These are phyloP conservation scores for Colletotrichum euphorbiae DNA, from an alignment of 2,329 filamentous ascomycete genomes.

Conservation along the genomic window DNA sequence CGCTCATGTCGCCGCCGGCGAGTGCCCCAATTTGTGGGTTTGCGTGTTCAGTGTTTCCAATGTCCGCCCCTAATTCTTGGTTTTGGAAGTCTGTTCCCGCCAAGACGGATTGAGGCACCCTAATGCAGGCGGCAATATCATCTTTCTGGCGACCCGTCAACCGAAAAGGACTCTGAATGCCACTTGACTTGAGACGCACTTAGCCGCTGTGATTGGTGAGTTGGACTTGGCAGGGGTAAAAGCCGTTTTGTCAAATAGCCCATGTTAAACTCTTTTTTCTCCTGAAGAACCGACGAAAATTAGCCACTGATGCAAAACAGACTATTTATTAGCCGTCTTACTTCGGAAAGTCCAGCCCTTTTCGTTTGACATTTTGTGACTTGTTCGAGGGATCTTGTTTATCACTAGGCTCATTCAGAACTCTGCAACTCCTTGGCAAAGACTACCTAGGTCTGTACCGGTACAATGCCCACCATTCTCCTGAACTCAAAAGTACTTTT, in stretches of 20 bases:
- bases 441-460: background rate
- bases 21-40: background rate
- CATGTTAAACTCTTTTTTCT: background rate
- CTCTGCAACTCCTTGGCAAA: background rate
- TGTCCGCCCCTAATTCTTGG: conserved; percentile 6
- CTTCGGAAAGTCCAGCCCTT: no score
- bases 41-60: conserved; percentile 20
- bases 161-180: conserved; percentile 6
- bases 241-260: conserved; percentile 9
- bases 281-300: background rate
- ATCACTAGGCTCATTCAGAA: background rate
- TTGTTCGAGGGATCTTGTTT: background rate
- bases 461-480: background rate
- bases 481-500: background rate
- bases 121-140: conserved; percentile 30
- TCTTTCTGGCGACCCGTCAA: conserved; percentile 18
- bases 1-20: no score
- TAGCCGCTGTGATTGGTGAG: background rate
- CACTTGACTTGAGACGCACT: conserved; percentile 11
- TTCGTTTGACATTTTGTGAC: no score
- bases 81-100: conserved; percentile 19
- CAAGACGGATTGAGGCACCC: conserved; percentile 29
- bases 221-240: background rate
- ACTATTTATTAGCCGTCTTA: background rate
- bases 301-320: background rate